Conservation (phyloP, 2,329 filamentous ascomycete genomes). For the Bimuria novae-zelandiae region DNA sequence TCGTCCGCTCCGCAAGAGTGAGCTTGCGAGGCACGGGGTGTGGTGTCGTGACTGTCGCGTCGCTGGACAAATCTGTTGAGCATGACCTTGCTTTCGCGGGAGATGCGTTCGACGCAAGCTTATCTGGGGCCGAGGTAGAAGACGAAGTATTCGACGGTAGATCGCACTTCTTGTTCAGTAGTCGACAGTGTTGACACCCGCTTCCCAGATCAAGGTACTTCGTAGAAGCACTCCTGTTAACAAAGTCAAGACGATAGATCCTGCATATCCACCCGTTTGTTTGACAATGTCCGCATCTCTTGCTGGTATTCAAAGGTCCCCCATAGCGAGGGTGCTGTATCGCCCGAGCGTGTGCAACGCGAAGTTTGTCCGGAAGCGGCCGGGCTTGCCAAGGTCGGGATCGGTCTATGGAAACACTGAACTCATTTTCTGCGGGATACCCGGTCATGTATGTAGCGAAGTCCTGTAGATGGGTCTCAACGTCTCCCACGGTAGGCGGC, state of each 20-base stretch:
- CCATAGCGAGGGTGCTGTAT: slow-evolving; percentile 13
- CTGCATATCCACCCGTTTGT: slow-evolving; percentile 10
- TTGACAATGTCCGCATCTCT: slow-evolving; percentile 9
- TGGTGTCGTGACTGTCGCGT: background rate
- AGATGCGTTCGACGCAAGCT: background rate
- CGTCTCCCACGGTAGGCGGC: too few relatives aligned
- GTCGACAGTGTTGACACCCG: slow-evolving; percentile 15
- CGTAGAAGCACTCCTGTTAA: background rate
- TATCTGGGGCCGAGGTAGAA: background rate
- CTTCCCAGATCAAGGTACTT: slow-evolving; percentile 3
- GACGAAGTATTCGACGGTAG: background rate
- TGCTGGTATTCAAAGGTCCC: background rate
- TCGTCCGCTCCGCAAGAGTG: background rate
- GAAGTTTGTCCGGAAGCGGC: slow-evolving; percentile 1
- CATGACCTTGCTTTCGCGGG: background rate
- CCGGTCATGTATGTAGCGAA: slow-evolving; percentile 9
- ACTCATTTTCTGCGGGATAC: slow-evolving; percentile 3
- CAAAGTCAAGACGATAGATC: slow-evolving; percentile 8
- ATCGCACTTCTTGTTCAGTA: slow-evolving; percentile 3
- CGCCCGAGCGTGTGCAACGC: slow-evolving; percentile 16
- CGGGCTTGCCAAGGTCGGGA: slow-evolving; percentile 2
- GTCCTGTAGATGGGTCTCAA: slow-evolving; percentile 8
- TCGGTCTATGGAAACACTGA: background rate
- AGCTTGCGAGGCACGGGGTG: background rate
- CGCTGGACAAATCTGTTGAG: background rate